A percentile compares a stretch with the other conserved stretches of the same genome.
These are phyloP conservation scores for Cordyceps cateniannulata DNA, from an alignment of 2,329 filamentous ascomycete genomes.

Conservation along the genomic window DNA sequence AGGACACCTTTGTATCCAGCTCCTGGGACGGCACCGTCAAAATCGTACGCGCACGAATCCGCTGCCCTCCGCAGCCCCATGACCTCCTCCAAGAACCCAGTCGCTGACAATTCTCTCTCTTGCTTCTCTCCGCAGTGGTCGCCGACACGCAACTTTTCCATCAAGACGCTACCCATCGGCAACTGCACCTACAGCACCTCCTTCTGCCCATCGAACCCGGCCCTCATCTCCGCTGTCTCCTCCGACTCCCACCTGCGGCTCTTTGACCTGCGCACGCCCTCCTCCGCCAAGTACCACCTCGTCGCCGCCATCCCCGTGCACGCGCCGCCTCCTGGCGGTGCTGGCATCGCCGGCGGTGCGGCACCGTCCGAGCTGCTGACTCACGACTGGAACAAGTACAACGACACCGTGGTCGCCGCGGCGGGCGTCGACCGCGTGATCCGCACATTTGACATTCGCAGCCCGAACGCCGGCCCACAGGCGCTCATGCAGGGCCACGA, in stretches of 20 bases:
- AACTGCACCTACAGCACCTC: conserved; percentile 91
- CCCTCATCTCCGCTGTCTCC: conserved; percentile 78
- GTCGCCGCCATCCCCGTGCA: conserved; percentile 79
- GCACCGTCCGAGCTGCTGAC: conserved; percentile 71
- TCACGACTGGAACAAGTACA: conserved; percentile 99
- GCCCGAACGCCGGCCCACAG: conserved; percentile 64
- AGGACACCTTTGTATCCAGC: conserved; percentile 83
- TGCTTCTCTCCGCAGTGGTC: conserved; percentile 57
- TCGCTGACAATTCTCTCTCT: neutral
- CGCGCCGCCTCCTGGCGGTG: conserved; percentile 36
- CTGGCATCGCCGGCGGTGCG: conserved; percentile 27
- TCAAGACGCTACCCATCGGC: conserved; percentile 84
- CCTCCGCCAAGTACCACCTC: conserved; percentile 81
- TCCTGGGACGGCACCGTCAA: conserved; percentile 97
- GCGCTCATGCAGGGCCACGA: conserved; percentile 76
- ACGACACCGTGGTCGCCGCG: conserved; percentile 74
- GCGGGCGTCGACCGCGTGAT: conserved; percentile 84
- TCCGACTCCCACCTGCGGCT: conserved; percentile 85
- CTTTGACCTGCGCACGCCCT: conserved; percentile 85
- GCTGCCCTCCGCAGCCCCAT: neutral
- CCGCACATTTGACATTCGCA: conserved; percentile 84
- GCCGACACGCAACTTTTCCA: conserved; percentile 64
- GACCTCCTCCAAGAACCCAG: neutral
- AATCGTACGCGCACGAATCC: conserved; percentile 46
- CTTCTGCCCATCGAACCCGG: conserved; percentile 82